Percentiles rank a stretch among this genome's conserved stretches.
Evolutionary conservation across 805 yeast species (phyloP).

Genomic region (Kregervanrija pseudodelftensis): DNA sequence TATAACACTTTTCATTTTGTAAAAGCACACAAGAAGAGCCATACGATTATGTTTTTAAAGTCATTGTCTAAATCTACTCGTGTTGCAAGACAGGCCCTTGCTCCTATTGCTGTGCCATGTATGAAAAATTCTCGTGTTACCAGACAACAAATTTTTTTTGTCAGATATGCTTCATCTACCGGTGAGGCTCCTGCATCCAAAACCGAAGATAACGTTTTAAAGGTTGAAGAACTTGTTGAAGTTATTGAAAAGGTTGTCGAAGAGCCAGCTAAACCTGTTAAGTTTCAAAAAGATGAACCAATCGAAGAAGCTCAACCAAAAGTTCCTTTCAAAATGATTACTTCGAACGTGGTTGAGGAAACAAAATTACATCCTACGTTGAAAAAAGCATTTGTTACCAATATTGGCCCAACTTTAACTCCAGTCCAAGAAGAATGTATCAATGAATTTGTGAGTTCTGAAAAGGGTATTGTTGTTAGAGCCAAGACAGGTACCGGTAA

Average conservation of each 20-base stretch:
- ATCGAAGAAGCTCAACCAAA: background rate
- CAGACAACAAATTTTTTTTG: too few relatives aligned
- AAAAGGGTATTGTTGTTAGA: constrained; percentile 67
- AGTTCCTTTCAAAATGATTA: constrained; percentile 2
- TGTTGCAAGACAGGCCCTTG: too few relatives aligned
- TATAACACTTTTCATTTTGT: too few relatives aligned
- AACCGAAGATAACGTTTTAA: too few relatives aligned
- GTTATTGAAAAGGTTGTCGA: background rate
- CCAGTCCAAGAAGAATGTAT: constrained; percentile 64
- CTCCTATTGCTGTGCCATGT: too few relatives aligned
- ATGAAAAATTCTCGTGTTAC: too few relatives aligned
- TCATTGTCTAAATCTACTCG: too few relatives aligned
- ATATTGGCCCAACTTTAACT: constrained; percentile 46
- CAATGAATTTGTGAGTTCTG: constrained; percentile 43
- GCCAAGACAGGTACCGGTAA: constrained; percentile 97
- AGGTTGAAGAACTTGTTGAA: background rate
- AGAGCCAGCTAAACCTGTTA: background rate
- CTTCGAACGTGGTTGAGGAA: constrained; percentile 18
- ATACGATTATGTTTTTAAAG: too few relatives aligned
- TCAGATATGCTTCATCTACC: too few relatives aligned
- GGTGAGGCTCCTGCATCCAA: too few relatives aligned
- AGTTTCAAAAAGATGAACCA: background rate
- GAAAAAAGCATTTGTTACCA: constrained; percentile 26
- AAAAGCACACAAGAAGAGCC: too few relatives aligned
- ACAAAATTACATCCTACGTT: constrained; percentile 20